Evolutionary conservation across 140 eudicot species (phyloP).

Genomic region (Stevia rebaudiana): DNA sequence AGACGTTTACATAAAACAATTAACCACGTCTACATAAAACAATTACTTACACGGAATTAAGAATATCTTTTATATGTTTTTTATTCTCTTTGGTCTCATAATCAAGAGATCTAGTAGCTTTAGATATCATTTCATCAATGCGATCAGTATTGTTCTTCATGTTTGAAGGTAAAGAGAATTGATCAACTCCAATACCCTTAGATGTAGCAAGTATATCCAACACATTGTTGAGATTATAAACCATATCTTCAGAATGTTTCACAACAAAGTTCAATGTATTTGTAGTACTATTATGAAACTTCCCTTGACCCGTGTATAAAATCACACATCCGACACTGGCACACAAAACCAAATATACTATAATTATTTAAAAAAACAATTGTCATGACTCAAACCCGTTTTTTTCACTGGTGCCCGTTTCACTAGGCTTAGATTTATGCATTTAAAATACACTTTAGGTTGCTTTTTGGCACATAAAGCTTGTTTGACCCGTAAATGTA

Average conservation of each 20-base stretch:
- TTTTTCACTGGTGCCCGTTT: too few relatives aligned
- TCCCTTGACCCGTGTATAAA: conserved; percentile 40
- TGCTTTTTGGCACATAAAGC: background rate
- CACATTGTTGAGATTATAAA: conserved; percentile 32
- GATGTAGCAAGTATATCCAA: conserved; percentile 32
- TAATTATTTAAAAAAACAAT: too few relatives aligned
- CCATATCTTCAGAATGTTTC: conserved; percentile 20
- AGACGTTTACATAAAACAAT: background rate
- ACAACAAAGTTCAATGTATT: conserved; percentile 26
- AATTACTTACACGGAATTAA: conserved; percentile 43
- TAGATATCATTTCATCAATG: conserved; percentile 18
- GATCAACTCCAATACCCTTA: conserved; percentile 33
- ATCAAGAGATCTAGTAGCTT: conserved; percentile 24
- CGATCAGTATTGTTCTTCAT: conserved; percentile 27
- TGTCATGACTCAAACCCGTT: too few relatives aligned
- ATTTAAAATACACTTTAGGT: background rate
- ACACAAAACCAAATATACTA: too few relatives aligned
- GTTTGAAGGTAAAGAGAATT: conserved; percentile 30
- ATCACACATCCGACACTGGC: conserved; percentile 43
- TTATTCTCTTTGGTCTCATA: conserved; percentile 27
- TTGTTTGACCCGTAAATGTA: background rate
- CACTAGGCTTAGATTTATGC: background rate
- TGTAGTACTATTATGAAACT: conserved; percentile 31
- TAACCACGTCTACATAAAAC: background rate
- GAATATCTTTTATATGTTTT: conserved; percentile 22